Base-by-base conservation (phyloP, 495 filamentous ascomycete species). In the Hypoxylon fragiforme region DNA sequence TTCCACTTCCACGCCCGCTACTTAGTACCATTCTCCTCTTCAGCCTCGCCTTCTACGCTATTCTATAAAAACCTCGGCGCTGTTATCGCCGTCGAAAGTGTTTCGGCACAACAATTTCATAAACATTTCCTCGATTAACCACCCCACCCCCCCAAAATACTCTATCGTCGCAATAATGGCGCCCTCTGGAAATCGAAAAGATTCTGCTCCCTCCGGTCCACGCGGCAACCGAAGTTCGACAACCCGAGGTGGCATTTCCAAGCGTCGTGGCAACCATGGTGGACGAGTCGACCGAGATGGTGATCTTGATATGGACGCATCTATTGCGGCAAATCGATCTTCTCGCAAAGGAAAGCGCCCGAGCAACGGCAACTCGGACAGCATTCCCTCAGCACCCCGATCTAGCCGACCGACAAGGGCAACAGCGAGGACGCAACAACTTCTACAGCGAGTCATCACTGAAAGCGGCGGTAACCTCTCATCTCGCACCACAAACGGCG, bases 241-340 rank as follows among this genome's bases (percentile, higher is more conserved):
- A 35, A 22, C 60, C 7, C 75, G 85, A 54, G 87, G 86, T 39
- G 87, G 88, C 24, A 88, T 92, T 49, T 78, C 82, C 44, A 95
- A 94, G 76, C 83, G 82, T 44, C 77, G 70, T 14, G 52, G 72
- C 42, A 71, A 49, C 28, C 51, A 67, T 55, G 52, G 71, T 11
- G 68, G 70, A 4, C 78, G 81, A 40, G 75, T 81, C 47, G 90
- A 95, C 65, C 81, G 81, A 59, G 90, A 95, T 77, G 90, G 90
- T 11, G 90, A 95, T 70, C 75, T 94, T 31, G 79, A 84, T 24
- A 95, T 94, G 90, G 88, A 84, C 67, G 73, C 68, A 38, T 69
- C 73, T 15, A 65, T 65, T 22, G 64, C 65, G 14, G 64, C 66
- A 19, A 57, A 50, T 30, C 75, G 77, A 21, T 69, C 60, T 44